Percentiles rank a stretch among this genome's conserved stretches.
phyloP scores from a whole-genome alignment of 2,329 filamentous ascomycete species.

The Verticillium klebahnii region DNA sequence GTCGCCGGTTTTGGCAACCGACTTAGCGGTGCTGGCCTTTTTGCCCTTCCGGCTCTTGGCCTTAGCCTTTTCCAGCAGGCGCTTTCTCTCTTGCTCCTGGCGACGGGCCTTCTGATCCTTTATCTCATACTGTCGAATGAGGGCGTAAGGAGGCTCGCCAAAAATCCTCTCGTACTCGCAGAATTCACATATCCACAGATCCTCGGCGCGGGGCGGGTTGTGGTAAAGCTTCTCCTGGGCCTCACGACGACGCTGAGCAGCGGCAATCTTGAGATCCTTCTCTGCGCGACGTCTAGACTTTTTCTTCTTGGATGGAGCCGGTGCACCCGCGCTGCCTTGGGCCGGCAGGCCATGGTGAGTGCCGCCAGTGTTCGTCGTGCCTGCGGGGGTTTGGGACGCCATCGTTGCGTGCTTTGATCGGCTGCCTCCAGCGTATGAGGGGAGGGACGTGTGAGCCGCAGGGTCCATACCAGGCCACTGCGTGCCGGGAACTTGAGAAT shows the following conservation, averaged over 20 bases:
- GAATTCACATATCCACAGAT: slow-evolving; percentile 95
- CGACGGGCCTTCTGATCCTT: slow-evolving; percentile 85
- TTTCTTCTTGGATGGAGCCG: slow-evolving; percentile 36
- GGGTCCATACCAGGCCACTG: slow-evolving; percentile 62
- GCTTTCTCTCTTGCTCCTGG: slow-evolving; percentile 77
- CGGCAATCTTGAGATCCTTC: slow-evolving; percentile 70
- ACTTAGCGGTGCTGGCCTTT: slow-evolving; percentile 74
- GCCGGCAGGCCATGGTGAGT: background rate
- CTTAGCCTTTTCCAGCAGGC: slow-evolving; percentile 87
- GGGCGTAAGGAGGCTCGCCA: slow-evolving; percentile 74
- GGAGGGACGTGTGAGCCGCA: slow-evolving; percentile 8
- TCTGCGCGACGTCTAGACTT: slow-evolving; percentile 62
- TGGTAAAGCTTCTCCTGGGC: slow-evolving; percentile 74
- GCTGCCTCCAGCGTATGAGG: slow-evolving; percentile 23
- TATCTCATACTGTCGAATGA: slow-evolving; percentile 90
- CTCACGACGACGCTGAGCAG: slow-evolving; percentile 70
- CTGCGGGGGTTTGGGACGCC: slow-evolving; percentile 10
- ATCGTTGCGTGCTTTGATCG: slow-evolving; percentile 16
- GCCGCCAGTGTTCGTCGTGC: background rate
- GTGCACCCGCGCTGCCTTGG: background rate
- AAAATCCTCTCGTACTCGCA: slow-evolving; percentile 98
- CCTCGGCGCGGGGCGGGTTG: slow-evolving; percentile 63
- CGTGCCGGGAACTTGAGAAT: slow-evolving; percentile 78
- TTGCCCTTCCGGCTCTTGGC: slow-evolving; percentile 87
- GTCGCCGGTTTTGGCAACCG: slow-evolving; percentile 43